Evolutionary conservation across 257 asterid genomes (phyloP), one percentile per base, ranked within the genome.

Genomic region (Perilla frutescens): DNA sequence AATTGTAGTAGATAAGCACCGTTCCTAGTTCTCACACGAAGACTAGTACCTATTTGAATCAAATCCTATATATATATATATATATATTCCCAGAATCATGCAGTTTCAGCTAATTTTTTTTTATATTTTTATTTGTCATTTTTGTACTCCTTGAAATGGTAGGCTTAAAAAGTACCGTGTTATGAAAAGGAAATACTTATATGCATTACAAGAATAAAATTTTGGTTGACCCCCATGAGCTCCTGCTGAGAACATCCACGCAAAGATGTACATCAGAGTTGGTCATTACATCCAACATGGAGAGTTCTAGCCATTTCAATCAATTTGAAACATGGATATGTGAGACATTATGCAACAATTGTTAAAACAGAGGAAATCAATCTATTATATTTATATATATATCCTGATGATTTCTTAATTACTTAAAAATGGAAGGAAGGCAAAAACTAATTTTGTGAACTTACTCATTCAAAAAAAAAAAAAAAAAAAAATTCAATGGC

Each of bases 331-430:
- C 1, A 20, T 20, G 26, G 13, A 37, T 70, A 14, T 14, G 62
- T 53, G 62, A 32, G 5, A 40, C 48, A 43, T 43, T 8, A 43
- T 14, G 70, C 56, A 77, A 55, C 31, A 65, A 14, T 53, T 48
- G 32, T n/a, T 31, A 39, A 56, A 71, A 43, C 34, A 31, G 3
- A 2, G 14, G 41, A 72, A 11, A 61, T 68, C 58, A 55, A 69
- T 57, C 44, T 54, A 39, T 31, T 26, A 54, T 12, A 37, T 41
- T 29, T 48, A 51, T 40, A 40, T 39, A 15, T 50, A 14, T 8
- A 68, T 47, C 51, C 51, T 47, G 64, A 13, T 51, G 36, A 47
- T 39, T 31, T 51, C 50, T 29, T 34, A 32, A 26, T 6, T 14
- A 49, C 32, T 37, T 14, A 32, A 11, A 66, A 55, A 58, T 53